Evolutionary conservation across 225 moss, liverwort and hornwort genomes (phyloP).

Genomic region (Pleurozium schreberi): DNA sequence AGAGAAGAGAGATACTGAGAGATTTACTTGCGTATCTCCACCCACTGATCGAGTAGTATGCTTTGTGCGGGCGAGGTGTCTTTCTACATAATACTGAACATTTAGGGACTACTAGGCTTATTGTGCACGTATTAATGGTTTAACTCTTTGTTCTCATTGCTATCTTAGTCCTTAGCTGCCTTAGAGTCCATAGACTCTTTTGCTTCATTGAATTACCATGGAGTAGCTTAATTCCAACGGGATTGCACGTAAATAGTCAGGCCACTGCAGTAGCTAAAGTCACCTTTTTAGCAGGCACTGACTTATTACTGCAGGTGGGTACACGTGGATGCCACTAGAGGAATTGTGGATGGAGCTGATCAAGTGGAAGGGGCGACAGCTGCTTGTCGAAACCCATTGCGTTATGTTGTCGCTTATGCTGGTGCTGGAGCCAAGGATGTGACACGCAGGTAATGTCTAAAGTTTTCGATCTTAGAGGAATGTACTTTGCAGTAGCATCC

Average conservation of each 20-base stretch:
- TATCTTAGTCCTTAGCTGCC: background rate
- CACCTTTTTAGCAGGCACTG: background rate
- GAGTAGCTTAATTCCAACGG: no score
- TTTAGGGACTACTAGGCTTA: background rate
- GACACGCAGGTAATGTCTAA: conserved; percentile 58
- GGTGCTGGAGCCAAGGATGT: conserved; percentile 95
- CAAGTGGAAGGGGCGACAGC: conserved; percentile 75
- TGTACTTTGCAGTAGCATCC: background rate
- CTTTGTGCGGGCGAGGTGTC: background rate
- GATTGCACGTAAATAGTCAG: background rate
- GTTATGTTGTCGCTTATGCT: conserved; percentile 86
- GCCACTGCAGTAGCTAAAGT: background rate
- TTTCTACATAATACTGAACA: background rate
- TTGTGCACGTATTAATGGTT: background rate
- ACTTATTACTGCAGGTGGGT: conserved; percentile 49
- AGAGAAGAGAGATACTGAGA: background rate
- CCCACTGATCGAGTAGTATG: background rate
- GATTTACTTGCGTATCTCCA: background rate
- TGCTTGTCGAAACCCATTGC: conserved; percentile 71
- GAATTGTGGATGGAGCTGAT: conserved; percentile 79
- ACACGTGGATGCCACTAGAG: conserved; percentile 82
- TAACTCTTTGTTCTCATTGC: background rate
- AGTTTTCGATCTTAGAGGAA: background rate
- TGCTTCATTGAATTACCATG: background rate
- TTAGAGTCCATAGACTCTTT: background rate